Evolutionary conservation across 2,329 filamentous ascomycete species (phyloP).

Genomic region (Sclerotinia glacialis): DNA sequence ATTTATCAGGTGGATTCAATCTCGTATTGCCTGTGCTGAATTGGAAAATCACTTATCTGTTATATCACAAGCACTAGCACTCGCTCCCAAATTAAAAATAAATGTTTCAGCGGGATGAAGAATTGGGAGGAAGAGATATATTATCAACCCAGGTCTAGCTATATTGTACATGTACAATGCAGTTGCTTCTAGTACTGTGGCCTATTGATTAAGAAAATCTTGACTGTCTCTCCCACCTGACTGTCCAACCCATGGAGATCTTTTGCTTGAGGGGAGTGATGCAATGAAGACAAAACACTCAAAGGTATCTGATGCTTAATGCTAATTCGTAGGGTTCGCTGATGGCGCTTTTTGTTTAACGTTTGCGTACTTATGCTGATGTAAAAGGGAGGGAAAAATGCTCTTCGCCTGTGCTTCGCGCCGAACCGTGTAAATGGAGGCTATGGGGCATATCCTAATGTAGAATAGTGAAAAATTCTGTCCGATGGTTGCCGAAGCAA

Average conservation of each 20-base stretch:
- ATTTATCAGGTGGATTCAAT: not conserved
- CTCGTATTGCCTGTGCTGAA: not conserved
- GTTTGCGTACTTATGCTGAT: conserved; percentile 15
- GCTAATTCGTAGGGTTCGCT: conserved; percentile 6
- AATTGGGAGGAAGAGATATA: conserved; percentile 14
- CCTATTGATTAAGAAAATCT: conserved; percentile 12
- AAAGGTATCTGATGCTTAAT: conserved; percentile 19
- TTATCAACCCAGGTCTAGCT: conserved; percentile 17
- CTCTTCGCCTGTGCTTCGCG: conserved; percentile 1
- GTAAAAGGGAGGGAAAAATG: not conserved
- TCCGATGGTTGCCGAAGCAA: too few species aligned
- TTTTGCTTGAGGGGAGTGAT: conserved; percentile 20
- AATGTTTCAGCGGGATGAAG: not conserved
- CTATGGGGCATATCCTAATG: conserved; percentile 1
- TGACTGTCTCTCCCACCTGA: conserved; percentile 8
- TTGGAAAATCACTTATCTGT: conserved; percentile 4
- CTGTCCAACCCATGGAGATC: conserved; percentile 2
- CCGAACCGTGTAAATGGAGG: not conserved
- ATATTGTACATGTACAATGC: conserved; percentile 18
- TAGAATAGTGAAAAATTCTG: conserved; percentile 2
- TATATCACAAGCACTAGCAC: conserved; percentile 4
- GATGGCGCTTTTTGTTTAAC: conserved; percentile 14
- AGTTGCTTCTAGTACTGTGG: conserved; percentile 2
- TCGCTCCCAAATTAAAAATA: not conserved
- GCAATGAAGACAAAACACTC: conserved; percentile 12